Base-by-base conservation (phyloP, 2,329 filamentous ascomycete genomes). In the Lachnellula subtilissima region DNA sequence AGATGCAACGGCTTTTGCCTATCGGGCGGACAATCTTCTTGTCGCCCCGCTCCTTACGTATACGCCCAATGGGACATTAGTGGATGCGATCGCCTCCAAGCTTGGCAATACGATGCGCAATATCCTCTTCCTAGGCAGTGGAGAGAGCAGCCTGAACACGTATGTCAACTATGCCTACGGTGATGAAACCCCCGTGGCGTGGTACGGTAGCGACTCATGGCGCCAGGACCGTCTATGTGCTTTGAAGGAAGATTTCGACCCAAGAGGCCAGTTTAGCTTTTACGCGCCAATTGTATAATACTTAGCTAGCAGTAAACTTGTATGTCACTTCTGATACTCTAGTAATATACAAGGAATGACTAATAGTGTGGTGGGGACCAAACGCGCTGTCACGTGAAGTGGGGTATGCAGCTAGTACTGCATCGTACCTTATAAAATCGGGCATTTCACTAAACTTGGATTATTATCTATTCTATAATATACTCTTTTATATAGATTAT, bases 91-190 rank as follows among this genome's bases (percentile, higher is more conserved):
- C 48, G 75, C 74, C 2, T 56, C 57, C 5, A 53, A 62, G 23
- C 59, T 76, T 15, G 76, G 76, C 3, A 69, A 75, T 22, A 53
- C 65, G 56, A 58, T 77, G 4, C 71, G 76, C 3, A 50, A 72
- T 4, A 69, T 74, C 5, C 64, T 78, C 5, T 64, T 69, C 42
- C 56, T 66, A 9, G 71, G 66, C 0, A 73, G 64, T 49, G 75
- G 71, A 2, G 55, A 66, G 23, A 53, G 62, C 1, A 62, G 70
- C 35, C 43, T 73, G 50, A 68, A 73, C 54, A 65, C 71, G 0
- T 80, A 82, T 55, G 71, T 80, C 51, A 82, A 83, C 66, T 83
- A 81, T 60, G 79, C 78, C 0, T 73, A 73, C 51, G 78, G 78
- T 1, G 69, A 76, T 8, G 78, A 82, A 68, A 64, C 65, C 1